Base-by-base conservation (phyloP, 1,284 basidiomycete species). In the Trametes hirsuta region DNA sequence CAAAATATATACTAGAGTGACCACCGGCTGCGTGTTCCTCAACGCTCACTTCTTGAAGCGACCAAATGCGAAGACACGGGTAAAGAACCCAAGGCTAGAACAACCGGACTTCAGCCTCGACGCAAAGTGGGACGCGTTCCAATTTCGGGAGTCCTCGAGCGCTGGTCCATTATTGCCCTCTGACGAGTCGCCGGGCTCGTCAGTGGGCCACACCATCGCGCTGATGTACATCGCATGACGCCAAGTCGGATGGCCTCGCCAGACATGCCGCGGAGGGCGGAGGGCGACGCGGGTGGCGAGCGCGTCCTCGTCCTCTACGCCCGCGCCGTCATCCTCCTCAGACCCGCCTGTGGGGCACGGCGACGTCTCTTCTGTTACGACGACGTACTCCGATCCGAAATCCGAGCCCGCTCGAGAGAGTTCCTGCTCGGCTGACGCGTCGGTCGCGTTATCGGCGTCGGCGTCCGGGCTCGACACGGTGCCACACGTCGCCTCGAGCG, bases 211-310 rank as follows among this genome's bases (percentile, higher is more conserved):
- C 2, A 66, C 66, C 10, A 58, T 35, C 21, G 59, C 11, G 57
- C 65, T 68, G 53, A 68, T 41, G 50, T 70, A 70, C 55, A 66
- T 65, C 5, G 69, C 69, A 44, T 70, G 64, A 12, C 69, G 66
- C 65, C 65, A 61, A 5, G 57, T 61, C 10, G 62, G 61, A n/a
- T 68, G 50, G 39, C 30, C 51, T 15, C 9, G 39, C 24, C 52
- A 48, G 24, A 37, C 37, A 2, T 24, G 24, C 21, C 10, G 39
- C 35, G 37, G n/a, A n/a, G 21, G 42, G 53, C n/a, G 48, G 22
- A 30, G 50, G 25, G 24, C 42, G 53, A 46, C 35, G 45, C 21
- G 45, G 14, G n/a, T 24, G 48, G 6, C 18, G 21, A 10, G 44
- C 40, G 14, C 37, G 39, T 14, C 48, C 48, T 40, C 48, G 8